A percentile compares a stretch with the other conserved stretches of the same genome.
These are phyloP conservation scores for Penicillium sp. DNA, from an alignment of 2,329 filamentous ascomycete species.

Conservation along the genomic window DNA sequence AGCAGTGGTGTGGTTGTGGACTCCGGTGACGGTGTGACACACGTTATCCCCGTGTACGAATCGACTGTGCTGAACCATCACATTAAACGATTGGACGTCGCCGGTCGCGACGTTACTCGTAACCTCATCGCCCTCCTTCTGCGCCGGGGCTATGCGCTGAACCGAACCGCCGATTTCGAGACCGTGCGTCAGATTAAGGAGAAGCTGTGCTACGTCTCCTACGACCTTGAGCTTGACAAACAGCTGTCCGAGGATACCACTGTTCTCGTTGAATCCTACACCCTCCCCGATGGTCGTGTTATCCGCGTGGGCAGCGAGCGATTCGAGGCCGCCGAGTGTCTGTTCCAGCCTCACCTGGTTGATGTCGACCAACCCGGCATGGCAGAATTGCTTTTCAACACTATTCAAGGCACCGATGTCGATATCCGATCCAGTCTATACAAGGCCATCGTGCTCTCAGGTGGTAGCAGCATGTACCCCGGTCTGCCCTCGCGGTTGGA, in stretches of 20 bases:
- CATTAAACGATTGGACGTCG: slow-evolving; percentile 90
- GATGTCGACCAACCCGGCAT: slow-evolving; percentile 97
- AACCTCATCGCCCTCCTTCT: slow-evolving; percentile 95
- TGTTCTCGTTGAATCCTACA: slow-evolving; percentile 96
- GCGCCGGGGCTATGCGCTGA: slow-evolving; percentile 92
- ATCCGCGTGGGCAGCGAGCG: slow-evolving; percentile 96
- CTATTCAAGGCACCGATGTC: slow-evolving; percentile 93
- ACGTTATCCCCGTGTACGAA: slow-evolving; percentile 98
- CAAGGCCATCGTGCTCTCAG: slow-evolving; percentile 95
- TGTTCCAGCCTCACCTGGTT: slow-evolving; percentile 97
- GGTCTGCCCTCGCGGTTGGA: slow-evolving; percentile 91
- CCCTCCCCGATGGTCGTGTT: slow-evolving; percentile 91
- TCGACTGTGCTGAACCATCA: slow-evolving; percentile 97
- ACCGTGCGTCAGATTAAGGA: slow-evolving; percentile 99
- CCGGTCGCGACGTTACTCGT: slow-evolving; percentile 95
- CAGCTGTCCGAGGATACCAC: slow-evolving; percentile 96
- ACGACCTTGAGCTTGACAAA: slow-evolving; percentile 96
- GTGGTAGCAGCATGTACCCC: slow-evolving; percentile 98
- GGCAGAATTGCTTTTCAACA: slow-evolving; percentile 97
- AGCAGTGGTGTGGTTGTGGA: slow-evolving; percentile 97
- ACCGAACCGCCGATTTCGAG: slow-evolving; percentile 98
- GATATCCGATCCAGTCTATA: slow-evolving; percentile 92
- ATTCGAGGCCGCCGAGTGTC: slow-evolving; percentile 95
- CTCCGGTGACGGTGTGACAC: slow-evolving; percentile 96
- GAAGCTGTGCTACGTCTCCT: slow-evolving; percentile 99